phyloP scores from a whole-genome alignment of 139 green algal genomes.

The Micromonas pusilla region DNA sequence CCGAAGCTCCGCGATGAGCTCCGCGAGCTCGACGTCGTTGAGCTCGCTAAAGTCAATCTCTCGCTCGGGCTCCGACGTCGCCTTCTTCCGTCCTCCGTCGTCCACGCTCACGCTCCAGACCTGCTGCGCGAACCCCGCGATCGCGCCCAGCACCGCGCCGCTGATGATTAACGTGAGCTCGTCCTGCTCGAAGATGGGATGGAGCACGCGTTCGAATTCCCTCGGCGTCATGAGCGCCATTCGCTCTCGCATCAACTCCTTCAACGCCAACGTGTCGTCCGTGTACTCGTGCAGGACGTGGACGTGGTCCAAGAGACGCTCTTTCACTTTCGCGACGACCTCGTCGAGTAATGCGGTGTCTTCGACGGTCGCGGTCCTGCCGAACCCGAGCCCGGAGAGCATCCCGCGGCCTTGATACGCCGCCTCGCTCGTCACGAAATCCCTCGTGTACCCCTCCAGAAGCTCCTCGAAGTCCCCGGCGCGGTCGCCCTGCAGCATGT shows the following conservation, averaged over 20 bases:
- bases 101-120: not conserved
- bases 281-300: constrained; percentile 34
- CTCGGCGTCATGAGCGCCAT: constrained; percentile 30
- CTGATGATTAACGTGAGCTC: constrained; percentile 38
- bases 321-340: not conserved
- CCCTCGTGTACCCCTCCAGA: constrained; percentile 25
- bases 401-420: not conserved
- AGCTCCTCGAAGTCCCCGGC: constrained; percentile 22
- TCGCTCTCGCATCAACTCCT: constrained; percentile 21
- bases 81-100: not conserved
- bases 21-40: too few relatives aligned
- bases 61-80: too few relatives aligned
- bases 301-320: constrained; percentile 17
- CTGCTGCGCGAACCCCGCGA: constrained; percentile 31
- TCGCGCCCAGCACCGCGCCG: constrained; percentile 34
- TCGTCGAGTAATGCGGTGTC: not conserved
- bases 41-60: too few relatives aligned
- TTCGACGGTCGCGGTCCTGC: not conserved
- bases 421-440: constrained; percentile 18
- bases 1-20: too few relatives aligned
- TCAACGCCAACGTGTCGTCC: constrained; percentile 25
- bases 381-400: not conserved
- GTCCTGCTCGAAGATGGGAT: constrained; percentile 39
- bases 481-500: constrained; percentile 20
- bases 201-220: constrained; percentile 37